Base-by-base conservation (phyloP, 331 rosid species). In the Arachis monticola region DNA sequence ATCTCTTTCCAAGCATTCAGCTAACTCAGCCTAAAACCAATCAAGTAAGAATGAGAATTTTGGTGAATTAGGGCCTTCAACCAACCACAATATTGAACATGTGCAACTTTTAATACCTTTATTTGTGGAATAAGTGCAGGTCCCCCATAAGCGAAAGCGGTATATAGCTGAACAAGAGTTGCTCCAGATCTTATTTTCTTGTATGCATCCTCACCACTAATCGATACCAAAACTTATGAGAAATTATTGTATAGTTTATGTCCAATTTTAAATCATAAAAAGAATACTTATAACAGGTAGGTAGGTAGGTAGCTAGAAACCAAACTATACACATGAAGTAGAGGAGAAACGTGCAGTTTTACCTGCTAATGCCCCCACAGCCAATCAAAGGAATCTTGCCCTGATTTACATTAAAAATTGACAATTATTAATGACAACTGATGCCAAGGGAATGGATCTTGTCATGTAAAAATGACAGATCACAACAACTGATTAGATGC, bases 61-160 rank as follows among this genome's bases (percentile, higher is more conserved):
- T 70, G 67, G 67, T 65, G 72, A 13, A 84, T 53, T 41, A 60
- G 42, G 22, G 38, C 68, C 45, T 32, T 59, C 46, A 71, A n/a
- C 65, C 62, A 58, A 22, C 65, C 58, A 58, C 14, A 72, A 47
- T 52, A 50, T 63, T 42, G 30, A 17, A 60, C 35, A 86, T n/a
- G 72, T 72, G 12, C 14, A 7, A 77, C n/a, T 48, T 9, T 10
- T 61, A 69, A 38, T 85, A 90, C 97, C 99, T 94, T 94, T 73
- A 94, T 92, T 78, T 85, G 96, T 77, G 97, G 99, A 77, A 94
- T 86, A 42, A 94, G 96, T 31, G 97, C 99, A 70, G 99, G 99
- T 9, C 99, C 99, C 6, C 93, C 99, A 35, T 87, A 94, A 42
- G 97, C 97, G 74, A 94, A 94, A 22, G 91, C 93, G 2, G 99